A percentile compares a stretch with the other conserved stretches of the same genome.
These are phyloP conservation scores for Orbilia oligospora DNA, from an alignment of 2,329 filamentous ascomycete genomes.

Conservation along the genomic window DNA sequence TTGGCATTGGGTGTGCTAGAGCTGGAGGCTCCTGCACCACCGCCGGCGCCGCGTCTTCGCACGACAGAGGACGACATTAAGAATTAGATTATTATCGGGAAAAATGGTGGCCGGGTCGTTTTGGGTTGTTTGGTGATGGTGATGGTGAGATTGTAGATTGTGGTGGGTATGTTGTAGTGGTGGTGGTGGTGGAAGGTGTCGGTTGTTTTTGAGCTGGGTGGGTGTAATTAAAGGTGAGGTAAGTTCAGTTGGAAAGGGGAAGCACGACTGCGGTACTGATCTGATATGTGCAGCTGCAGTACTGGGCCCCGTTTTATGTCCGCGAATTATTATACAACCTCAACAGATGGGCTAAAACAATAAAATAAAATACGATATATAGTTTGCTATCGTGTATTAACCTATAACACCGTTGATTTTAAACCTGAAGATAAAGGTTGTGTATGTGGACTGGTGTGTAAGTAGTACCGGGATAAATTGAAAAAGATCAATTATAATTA, in stretches of 20 bases:
- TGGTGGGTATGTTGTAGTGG: not conserved
- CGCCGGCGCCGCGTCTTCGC: constrained; percentile 74
- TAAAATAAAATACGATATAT: not conserved
- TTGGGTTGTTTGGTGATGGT: not conserved
- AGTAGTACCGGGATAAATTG: too few species aligned
- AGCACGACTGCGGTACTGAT: not conserved
- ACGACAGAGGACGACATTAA: constrained; percentile 56
- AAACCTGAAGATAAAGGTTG: too few species aligned
- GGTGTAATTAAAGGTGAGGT: constrained; percentile 30
- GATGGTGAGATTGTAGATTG: constrained; percentile 3
- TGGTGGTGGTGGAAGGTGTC: constrained; percentile 11
- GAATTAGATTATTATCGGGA: constrained; percentile 33
- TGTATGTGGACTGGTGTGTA: too few species aligned
- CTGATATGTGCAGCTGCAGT: constrained; percentile 1
- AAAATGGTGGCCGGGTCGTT: not conserved
- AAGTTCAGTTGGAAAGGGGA: constrained; percentile 26
- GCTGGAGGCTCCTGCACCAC: constrained; percentile 74
- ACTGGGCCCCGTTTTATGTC: constrained; percentile 1
- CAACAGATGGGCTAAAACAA: not conserved
- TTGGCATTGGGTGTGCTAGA: constrained; percentile 76
- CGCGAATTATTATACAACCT: not conserved
- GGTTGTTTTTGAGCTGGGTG: constrained; percentile 16
- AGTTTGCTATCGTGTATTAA: too few species aligned
- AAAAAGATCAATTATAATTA: not conserved
- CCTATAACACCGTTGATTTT: too few species aligned